phyloP scores from a whole-genome alignment of 306 rosid genomes.

The Castanospermum australe region DNA sequence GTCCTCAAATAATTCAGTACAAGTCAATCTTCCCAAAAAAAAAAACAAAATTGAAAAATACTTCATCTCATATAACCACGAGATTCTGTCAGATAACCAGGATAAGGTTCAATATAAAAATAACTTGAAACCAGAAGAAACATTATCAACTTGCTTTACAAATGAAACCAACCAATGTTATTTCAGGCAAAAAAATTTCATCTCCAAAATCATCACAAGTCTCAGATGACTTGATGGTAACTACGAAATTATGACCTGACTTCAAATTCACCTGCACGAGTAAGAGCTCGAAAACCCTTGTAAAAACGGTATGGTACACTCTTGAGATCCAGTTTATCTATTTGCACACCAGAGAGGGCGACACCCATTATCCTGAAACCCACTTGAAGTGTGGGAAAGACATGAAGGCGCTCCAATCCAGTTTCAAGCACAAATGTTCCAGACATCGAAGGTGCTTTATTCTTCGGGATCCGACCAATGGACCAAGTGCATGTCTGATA shows the following conservation, averaged over 20 bases:
- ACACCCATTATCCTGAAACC: constrained; percentile 83
- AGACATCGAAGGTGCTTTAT: constrained; percentile 86
- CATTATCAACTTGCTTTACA: not conserved
- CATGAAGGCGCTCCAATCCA: constrained; percentile 79
- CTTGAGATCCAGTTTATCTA: constrained; percentile 79
- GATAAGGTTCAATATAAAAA: not conserved
- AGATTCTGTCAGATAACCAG: no score
- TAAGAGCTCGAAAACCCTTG: constrained; percentile 93
- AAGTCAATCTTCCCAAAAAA: no score
- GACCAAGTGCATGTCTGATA: constrained; percentile 86
- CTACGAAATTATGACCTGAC: constrained; percentile 58
- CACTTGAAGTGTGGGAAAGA: constrained; percentile 83
- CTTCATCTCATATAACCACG: no score
- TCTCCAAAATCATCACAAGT: constrained; percentile 3
- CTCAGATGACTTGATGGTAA: constrained; percentile 18
- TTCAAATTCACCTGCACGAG: constrained; percentile 83
- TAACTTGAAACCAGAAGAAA: constrained; percentile 3
- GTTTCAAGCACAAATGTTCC: constrained; percentile 80
- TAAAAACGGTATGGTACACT: constrained; percentile 63
- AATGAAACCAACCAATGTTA: constrained; percentile 8
- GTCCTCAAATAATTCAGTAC: no score
- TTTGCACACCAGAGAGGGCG: constrained; percentile 86
- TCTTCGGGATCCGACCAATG: constrained; percentile 85
- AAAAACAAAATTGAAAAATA: no score
- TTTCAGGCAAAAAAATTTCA: constrained; percentile 25